Base-by-base conservation (phyloP, 108 stramenopile genomes). In the Fragilaria radians region DNA sequence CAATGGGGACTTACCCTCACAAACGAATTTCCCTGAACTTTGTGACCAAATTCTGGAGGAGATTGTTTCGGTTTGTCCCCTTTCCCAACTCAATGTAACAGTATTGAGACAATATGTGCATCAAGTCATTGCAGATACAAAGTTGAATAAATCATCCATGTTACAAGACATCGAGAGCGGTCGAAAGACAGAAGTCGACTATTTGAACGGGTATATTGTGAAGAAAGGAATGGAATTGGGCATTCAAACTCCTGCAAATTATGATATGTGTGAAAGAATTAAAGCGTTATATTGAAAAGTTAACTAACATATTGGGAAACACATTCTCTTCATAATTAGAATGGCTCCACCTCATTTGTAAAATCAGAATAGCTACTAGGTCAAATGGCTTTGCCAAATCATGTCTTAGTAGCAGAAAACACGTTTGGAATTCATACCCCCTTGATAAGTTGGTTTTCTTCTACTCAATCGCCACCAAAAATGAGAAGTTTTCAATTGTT, bases 111-210 rank as follows among this genome's bases (percentile, higher is more conserved):
- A 3, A 9, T 91, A 83, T 76, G 82, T 85, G 4, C 27, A 47
- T 19, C 36, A 75, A 62, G 82, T 86, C 26, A 86, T 88, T 17
- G 24, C 46, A 18, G 78, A 71, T 54, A 91, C 89, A 17, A 50
- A 57, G n/a, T 19, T 66, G 21, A 91, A 91, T 54, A 68, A 71
- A 48, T 91, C 89, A 2, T 83, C 81, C 59, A 91, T 91, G 89
- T 57, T 79, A 30, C 86, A 86, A 52, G 89, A 91, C 61, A 63
- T 82, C 0, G 52, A 54, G 33, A 46, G 65, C 5, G 52, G 66
- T 23, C 57, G 60, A 52, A 29, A 52, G 28, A 87, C 89, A 11
- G 89, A 91, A 68, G 74, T 91, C n/a, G 71, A 82, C 17, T 79
- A 77, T 65, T 65, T 91, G 57, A 91, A 87, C 63, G 84, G 84